Evolutionary conservation across 108 stramenopile genomes (phyloP).

Genomic region (Cyclotella baltica): DNA sequence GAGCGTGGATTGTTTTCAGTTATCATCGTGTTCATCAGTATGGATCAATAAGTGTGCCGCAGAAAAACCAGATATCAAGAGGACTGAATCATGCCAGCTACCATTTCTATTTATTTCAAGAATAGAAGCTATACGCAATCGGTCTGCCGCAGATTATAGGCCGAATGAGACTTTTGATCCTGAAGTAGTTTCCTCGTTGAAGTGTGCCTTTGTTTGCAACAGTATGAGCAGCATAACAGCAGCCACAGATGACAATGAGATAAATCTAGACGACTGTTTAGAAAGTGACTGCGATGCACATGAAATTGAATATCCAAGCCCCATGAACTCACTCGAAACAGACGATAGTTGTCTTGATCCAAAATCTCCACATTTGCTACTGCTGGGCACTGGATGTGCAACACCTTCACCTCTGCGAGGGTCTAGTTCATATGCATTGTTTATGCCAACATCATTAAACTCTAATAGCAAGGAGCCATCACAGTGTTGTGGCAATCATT

Average conservation of each 20-base stretch:
- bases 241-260: slow-evolving; percentile 63
- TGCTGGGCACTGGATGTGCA: slow-evolving; percentile 89
- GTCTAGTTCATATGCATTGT: slow-evolving; percentile 71
- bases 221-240: neutral
- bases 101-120: slow-evolving; percentile 42
- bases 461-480: neutral
- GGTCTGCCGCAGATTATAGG: slow-evolving; percentile 23
- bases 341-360: slow-evolving; percentile 7
- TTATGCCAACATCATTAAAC: slow-evolving; percentile 48
- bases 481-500: neutral
- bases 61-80: neutral
- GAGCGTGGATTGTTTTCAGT: slow-evolving; percentile 19
- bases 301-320: slow-evolving; percentile 3
- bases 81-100: neutral
- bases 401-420: slow-evolving; percentile 82
- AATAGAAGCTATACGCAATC: slow-evolving; percentile 21
- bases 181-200: slow-evolving; percentile 18
- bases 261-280: slow-evolving; percentile 53
- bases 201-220: slow-evolving; percentile 22
- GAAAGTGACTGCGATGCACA: slow-evolving; percentile 36
- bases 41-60: slow-evolving; percentile 1
- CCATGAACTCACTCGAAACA: slow-evolving; percentile 16
- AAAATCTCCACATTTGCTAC: slow-evolving; percentile 54
- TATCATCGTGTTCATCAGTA: slow-evolving; percentile 46
- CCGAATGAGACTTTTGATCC: slow-evolving; percentile 5